phyloP scores from a whole-genome alignment of 768 basidiomycete species.

The Candolleomyces aberdarensis region DNA sequence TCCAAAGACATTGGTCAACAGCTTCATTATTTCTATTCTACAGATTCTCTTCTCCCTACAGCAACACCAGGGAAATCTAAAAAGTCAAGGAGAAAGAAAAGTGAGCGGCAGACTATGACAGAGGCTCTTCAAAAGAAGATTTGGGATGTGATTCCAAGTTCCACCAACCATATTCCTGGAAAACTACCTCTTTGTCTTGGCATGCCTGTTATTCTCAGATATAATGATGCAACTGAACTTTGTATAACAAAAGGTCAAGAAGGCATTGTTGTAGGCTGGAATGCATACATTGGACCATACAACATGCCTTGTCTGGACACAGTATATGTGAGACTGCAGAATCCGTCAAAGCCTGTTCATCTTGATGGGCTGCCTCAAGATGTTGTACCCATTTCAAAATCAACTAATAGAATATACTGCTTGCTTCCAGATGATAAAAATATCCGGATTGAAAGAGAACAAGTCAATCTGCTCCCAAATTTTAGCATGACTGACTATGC shows the following conservation, averaged over 20 bases:
- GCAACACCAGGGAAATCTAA: too few relatives aligned
- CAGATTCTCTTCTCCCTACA: slow-evolving; percentile 12
- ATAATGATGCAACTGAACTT: slow-evolving; percentile 30
- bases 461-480: slow-evolving; percentile 24
- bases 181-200: slow-evolving; percentile 27
- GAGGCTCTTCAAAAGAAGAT: background rate
- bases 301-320: slow-evolving; percentile 19
- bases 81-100: background rate
- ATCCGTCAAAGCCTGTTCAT: slow-evolving; percentile 21
- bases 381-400: too few relatives aligned
- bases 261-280: slow-evolving; percentile 24
- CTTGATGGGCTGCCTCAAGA: too few relatives aligned
- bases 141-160: slow-evolving; percentile 12
- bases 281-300: slow-evolving; percentile 6
- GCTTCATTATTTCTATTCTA: slow-evolving; percentile 23
- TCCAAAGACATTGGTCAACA: slow-evolving; percentile 27
- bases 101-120: background rate
- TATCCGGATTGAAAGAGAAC: slow-evolving; percentile 15
- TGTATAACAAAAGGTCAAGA: slow-evolving; percentile 35
- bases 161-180: too few relatives aligned
- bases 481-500: slow-evolving; percentile 35
- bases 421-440: slow-evolving; percentile 8
- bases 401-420: slow-evolving; percentile 29
- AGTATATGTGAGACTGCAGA: slow-evolving; percentile 24
- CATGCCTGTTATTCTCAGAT: slow-evolving; percentile 29